phyloP scores from a whole-genome alignment of 352 stramenopile genomes.

The Aphanomyces invadans region DNA sequence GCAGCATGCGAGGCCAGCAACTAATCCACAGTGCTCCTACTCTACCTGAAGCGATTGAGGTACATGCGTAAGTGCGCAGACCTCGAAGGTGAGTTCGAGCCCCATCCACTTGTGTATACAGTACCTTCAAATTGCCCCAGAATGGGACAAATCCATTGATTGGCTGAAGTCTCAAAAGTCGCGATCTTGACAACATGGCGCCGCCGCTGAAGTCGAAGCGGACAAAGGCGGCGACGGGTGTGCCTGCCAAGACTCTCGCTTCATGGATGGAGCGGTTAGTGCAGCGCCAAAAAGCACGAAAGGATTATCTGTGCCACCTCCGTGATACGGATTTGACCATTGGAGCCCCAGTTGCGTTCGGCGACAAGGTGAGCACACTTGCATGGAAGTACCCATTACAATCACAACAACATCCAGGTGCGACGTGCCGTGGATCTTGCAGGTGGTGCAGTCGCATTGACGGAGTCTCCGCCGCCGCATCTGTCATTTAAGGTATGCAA shows the following conservation, averaged over 20 bases:
- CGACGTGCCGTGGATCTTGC: background rate
- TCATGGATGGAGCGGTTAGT: background rate
- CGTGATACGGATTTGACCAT: background rate
- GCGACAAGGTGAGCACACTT: background rate
- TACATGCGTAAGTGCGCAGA: no score
- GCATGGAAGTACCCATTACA: no score
- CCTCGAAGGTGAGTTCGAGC: no score
- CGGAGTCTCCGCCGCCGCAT: conserved; percentile 7
- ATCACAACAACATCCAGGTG: conserved; percentile 1
- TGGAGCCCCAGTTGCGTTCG: background rate
- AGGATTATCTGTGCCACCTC: conserved; percentile 4
- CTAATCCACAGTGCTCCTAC: no score
- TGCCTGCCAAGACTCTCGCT: background rate
- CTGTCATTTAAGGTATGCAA: conserved; percentile 18
- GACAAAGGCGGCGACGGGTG: background rate
- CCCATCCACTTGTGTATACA: no score
- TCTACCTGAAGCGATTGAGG: no score
- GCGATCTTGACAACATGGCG: background rate
- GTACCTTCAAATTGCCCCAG: background rate
- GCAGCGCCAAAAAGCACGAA: background rate
- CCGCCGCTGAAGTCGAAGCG: background rate
- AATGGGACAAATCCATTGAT: background rate
- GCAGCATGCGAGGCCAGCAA: no score
- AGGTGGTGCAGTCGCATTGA: background rate
- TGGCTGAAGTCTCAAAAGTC: background rate